A percentile compares a stretch with the other conserved stretches of the same genome.
These are phyloP conservation scores for Delphinella strobiligena DNA, from an alignment of 2,329 filamentous ascomycete genomes.

Conservation along the genomic window DNA sequence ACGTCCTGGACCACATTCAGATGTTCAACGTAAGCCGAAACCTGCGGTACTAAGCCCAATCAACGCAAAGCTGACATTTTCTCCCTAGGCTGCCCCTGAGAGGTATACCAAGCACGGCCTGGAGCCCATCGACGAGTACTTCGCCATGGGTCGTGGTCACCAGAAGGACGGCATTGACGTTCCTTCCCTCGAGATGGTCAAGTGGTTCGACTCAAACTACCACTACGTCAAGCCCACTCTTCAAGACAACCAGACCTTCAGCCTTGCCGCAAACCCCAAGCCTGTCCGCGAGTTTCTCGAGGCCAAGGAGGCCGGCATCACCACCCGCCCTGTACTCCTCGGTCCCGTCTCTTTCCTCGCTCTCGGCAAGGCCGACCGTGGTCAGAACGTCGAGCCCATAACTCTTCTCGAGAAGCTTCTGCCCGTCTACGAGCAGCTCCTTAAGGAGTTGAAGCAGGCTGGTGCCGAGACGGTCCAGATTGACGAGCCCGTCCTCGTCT, in stretches of 20 bases:
- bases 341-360: slow-evolving; percentile 96
- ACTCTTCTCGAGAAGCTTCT: slow-evolving; percentile 85
- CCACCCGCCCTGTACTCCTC: slow-evolving; percentile 84
- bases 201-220: slow-evolving; percentile 99
- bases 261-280: slow-evolving; percentile 77
- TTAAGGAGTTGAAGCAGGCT: slow-evolving; percentile 86
- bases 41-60: not conserved
- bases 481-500: slow-evolving; percentile 93
- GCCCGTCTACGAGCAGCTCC: slow-evolving; percentile 87
- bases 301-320: slow-evolving; percentile 93
- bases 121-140: slow-evolving; percentile 87
- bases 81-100: slow-evolving; percentile 66
- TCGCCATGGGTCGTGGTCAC: slow-evolving; percentile 98
- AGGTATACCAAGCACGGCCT: slow-evolving; percentile 87
- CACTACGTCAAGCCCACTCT: slow-evolving; percentile 99
- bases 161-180: slow-evolving; percentile 93
- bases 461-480: slow-evolving; percentile 97
- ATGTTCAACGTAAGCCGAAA: slow-evolving; percentile 67
- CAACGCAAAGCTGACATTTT: slow-evolving; percentile 1
- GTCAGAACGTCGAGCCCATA: slow-evolving; percentile 81
- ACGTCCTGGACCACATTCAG: slow-evolving; percentile 95
- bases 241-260: slow-evolving; percentile 94
- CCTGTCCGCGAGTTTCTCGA: slow-evolving; percentile 88
- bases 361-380: slow-evolving; percentile 96
- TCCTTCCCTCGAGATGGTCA: slow-evolving; percentile 86